These are phyloP conservation scores for Pyrenula massariospora DNA, from an alignment of 495 filamentous ascomycete species.

Conservation along the genomic window DNA sequence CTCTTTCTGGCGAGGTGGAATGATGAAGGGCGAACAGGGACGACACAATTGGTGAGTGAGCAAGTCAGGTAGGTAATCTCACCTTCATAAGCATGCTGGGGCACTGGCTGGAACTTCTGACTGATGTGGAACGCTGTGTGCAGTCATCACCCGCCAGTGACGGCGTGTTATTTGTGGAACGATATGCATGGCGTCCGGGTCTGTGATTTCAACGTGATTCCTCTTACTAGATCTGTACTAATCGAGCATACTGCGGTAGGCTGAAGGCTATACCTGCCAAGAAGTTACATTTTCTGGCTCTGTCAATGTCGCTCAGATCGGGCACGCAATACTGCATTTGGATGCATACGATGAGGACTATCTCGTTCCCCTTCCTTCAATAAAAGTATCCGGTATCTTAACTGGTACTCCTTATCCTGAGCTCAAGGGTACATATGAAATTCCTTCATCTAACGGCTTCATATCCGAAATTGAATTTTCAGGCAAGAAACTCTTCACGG, in stretches of 20 bases:
- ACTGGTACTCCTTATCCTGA: conserved; percentile 69
- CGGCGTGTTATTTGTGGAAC: conserved; percentile 73
- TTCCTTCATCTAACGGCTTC: conserved; percentile 60
- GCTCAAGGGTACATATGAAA: conserved; percentile 56
- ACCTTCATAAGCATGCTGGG: no score
- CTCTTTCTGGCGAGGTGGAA: conserved; percentile 67
- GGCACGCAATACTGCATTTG: conserved; percentile 59
- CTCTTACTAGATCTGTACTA: not conserved
- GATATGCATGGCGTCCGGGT: conserved; percentile 49
- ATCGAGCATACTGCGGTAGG: conserved; percentile 10
- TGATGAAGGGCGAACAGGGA: conserved; percentile 45
- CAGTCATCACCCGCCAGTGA: conserved; percentile 77
- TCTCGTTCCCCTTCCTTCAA: conserved; percentile 65
- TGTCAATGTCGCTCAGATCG: conserved; percentile 76
- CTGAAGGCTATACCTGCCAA: conserved; percentile 75
- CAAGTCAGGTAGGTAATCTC: conserved; percentile 53
- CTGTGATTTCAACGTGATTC: not conserved
- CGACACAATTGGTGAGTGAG: conserved; percentile 48
- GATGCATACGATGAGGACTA: conserved; percentile 39
- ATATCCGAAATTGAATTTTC: conserved; percentile 67
- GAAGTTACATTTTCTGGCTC: conserved; percentile 68
- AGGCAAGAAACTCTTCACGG: conserved; percentile 66
- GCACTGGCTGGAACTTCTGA: not conserved
- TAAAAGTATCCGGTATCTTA: conserved; percentile 73
- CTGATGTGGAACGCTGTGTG: conserved; percentile 8